phyloP scores from a whole-genome alignment of 2,329 filamentous ascomycete species.

The Simplicillium sp. region DNA sequence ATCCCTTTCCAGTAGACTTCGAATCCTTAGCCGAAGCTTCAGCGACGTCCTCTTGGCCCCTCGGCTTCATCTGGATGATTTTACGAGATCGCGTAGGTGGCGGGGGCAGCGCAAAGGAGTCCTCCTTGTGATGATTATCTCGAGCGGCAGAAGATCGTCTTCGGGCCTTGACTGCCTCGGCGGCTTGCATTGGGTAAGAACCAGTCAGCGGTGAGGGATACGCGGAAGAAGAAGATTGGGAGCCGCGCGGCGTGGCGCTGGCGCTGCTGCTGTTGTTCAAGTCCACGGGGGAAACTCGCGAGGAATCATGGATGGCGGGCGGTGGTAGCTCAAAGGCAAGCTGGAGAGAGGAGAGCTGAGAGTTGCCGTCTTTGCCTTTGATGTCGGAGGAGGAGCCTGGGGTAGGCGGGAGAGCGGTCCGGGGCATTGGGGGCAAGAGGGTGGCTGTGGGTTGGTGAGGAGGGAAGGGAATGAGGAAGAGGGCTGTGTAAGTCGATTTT shows the following conservation, averaged over 20 bases:
- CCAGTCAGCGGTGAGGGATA: constrained; percentile 19
- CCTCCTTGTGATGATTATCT: constrained; percentile 35
- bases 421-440: constrained; percentile 44
- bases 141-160: constrained; percentile 38
- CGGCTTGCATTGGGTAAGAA: constrained; percentile 27
- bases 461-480: background rate
- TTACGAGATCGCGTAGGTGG: constrained; percentile 87
- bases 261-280: constrained; percentile 3
- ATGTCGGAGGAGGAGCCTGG: constrained; percentile 76
- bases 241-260: background rate
- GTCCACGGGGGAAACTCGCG: constrained; percentile 28
- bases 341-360: constrained; percentile 51
- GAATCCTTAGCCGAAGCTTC: constrained; percentile 12
- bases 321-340: constrained; percentile 68
- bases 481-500: background rate
- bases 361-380: constrained; percentile 58
- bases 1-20: constrained; percentile 13
- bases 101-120: constrained; percentile 73
- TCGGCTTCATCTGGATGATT: constrained; percentile 96
- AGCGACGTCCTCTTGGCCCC: constrained; percentile 28
- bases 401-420: constrained; percentile 58
- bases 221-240: constrained; percentile 15
- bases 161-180: constrained; percentile 43
- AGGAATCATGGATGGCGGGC: constrained; percentile 53
- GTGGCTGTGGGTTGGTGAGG: background rate